A percentile compares a stretch with the other conserved stretches of the same genome.
phyloP scores from a whole-genome alignment of 768 basidiomycete species.

The Wakefieldia striispora region DNA sequence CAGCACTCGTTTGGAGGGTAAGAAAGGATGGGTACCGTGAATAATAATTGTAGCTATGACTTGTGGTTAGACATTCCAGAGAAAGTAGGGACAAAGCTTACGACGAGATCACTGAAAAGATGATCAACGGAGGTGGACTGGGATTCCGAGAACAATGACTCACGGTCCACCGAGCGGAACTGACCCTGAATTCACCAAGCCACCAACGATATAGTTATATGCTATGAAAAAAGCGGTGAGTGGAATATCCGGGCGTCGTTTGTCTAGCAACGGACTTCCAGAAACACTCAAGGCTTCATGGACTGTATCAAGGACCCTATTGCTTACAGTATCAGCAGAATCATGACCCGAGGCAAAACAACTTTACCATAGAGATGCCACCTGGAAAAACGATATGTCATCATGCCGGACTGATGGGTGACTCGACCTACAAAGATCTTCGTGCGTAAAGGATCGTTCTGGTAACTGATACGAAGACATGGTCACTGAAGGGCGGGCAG shows the following conservation, averaged over 20 bases:
- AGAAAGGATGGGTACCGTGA: background rate
- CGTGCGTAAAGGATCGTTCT: background rate
- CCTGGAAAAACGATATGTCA: slow-evolving; percentile 1
- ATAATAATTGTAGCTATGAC: slow-evolving; percentile 3
- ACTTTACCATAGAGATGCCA: slow-evolving; percentile 8
- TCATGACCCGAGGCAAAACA: background rate
- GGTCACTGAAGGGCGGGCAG: background rate
- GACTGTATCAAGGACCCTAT: slow-evolving; percentile 9
- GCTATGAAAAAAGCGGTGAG: background rate
- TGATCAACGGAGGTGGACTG: background rate
- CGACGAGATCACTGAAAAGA: slow-evolving; percentile 4
- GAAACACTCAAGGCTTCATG: slow-evolving; percentile 11
- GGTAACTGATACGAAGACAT: slow-evolving; percentile 1
- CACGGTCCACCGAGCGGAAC: background rate
- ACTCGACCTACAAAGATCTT: slow-evolving; percentile 12
- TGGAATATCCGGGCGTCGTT: background rate
- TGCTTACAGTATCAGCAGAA: background rate
- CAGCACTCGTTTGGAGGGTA: background rate
- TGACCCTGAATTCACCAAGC: background rate
- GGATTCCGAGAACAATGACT: slow-evolving; percentile 2
- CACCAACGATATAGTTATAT: slow-evolving; percentile 8
- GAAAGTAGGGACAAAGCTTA: background rate
- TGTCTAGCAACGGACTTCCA: slow-evolving; percentile 6
- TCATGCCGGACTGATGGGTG: background rate
- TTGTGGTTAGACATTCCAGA: background rate